A percentile compares a stretch with the other conserved stretches of the same genome.
Conservation (phyloP, 768 basidiomycete genomes). For the Pleurotus ostreatus region DNA sequence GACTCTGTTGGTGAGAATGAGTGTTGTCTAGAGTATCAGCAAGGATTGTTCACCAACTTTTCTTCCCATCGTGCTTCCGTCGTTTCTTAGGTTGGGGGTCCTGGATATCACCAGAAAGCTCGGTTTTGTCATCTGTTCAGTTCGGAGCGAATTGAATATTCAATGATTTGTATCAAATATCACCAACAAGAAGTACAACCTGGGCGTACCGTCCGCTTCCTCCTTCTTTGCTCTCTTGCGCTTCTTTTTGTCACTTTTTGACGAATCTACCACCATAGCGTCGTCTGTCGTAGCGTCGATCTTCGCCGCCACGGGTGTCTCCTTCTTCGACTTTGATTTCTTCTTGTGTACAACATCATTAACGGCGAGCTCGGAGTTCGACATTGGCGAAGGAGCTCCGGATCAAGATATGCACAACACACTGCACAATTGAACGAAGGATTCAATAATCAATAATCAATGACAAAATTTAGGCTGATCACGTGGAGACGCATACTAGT, state of each 20-base stretch:
- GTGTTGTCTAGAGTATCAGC: background rate
- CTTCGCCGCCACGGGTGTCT: slow-evolving; percentile 9
- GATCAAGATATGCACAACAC: no score
- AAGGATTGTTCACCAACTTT: background rate
- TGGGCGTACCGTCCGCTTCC: slow-evolving; percentile 10
- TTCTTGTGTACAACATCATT: no score
- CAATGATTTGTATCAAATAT: slow-evolving; percentile 19
- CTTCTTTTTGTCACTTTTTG: slow-evolving; percentile 18
- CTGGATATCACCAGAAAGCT: no score
- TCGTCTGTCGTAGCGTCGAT: background rate
- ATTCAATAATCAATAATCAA: no score
- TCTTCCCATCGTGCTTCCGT: slow-evolving; percentile 3
- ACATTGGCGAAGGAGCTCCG: no score
- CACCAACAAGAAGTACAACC: slow-evolving; percentile 9
- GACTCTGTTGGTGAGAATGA: background rate
- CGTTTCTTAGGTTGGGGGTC: background rate
- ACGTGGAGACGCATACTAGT: no score
- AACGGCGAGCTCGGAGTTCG: no score
- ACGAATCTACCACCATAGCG: slow-evolving; percentile 12
- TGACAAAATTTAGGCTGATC: no score
- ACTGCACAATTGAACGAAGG: no score
- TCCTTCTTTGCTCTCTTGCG: slow-evolving; percentile 20
- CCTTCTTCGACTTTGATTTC: slow-evolving; percentile 12
- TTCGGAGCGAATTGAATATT: background rate
- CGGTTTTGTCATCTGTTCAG: background rate